These are phyloP conservation scores for Geotrichum citri-aurantii DNA, from an alignment of 1,139 yeast genomes.

Conservation along the genomic window DNA sequence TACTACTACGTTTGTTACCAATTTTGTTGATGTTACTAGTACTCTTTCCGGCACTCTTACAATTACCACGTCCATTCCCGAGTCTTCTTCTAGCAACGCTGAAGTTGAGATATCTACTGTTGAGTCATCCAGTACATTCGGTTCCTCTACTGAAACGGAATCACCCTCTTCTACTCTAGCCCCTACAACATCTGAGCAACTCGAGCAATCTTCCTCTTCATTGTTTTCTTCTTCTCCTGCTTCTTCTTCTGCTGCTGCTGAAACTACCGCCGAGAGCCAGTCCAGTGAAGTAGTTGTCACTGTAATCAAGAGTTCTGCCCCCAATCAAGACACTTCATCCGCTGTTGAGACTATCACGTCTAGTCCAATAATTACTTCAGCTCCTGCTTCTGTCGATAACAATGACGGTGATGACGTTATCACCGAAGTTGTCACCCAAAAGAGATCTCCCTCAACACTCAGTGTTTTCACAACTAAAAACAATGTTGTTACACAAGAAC, in stretches of 20 bases:
- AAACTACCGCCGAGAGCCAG: background rate
- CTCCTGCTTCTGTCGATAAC: background rate
- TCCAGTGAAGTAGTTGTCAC: background rate
- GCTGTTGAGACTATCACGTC: background rate
- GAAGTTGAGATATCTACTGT: background rate
- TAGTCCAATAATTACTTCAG: background rate
- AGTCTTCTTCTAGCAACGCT: background rate
- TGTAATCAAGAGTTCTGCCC: background rate
- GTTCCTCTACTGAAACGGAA: background rate
- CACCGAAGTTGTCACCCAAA: background rate
- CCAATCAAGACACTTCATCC: background rate
- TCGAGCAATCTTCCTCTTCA: background rate
- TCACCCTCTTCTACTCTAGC: background rate
- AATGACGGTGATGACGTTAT: background rate
- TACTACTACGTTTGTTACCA: background rate
- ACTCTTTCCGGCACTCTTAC: background rate
- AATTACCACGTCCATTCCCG: background rate
- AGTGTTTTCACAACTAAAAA: background rate
- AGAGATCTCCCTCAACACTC: background rate
- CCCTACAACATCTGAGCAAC: background rate
- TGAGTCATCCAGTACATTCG: slow-evolving; percentile 1
- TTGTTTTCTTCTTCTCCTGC: background rate
- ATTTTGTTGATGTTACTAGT: slow-evolving; percentile 1
- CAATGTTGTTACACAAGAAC: background rate
- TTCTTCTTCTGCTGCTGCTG: background rate